Conservation (phyloP, 169 alveolate genomes). For the Cryptosporidium viatorum region DNA sequence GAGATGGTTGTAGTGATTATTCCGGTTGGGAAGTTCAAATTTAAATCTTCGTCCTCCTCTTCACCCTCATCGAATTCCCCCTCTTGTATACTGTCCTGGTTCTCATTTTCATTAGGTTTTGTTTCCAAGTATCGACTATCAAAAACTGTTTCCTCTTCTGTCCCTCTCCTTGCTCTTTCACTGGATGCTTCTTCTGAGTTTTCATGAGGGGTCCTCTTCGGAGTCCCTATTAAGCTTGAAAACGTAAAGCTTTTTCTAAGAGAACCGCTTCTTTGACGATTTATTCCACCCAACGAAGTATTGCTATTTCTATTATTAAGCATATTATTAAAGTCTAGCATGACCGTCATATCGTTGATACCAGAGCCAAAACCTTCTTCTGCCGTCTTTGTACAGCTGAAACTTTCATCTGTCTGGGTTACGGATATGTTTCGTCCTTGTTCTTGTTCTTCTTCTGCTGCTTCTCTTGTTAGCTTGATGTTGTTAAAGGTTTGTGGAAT, state of each 20-base stretch:
- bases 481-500: slow-evolving; percentile 30
- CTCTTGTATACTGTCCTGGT: neutral
- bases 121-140: neutral
- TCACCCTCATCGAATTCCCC: neutral
- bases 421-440: neutral
- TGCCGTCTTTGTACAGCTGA: neutral
- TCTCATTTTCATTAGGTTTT: neutral
- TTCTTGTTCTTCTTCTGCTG: neutral
- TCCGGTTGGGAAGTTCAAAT: slow-evolving; percentile 68
- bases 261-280: neutral
- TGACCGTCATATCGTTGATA: slow-evolving; percentile 64
- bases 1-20: slow-evolving; percentile 28
- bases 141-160: neutral
- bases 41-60: slow-evolving; percentile 57
- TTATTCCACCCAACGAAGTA: neutral
- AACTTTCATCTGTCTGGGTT: neutral
- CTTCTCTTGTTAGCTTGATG: neutral
- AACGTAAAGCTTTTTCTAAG: neutral
- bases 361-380: neutral
- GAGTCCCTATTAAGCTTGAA: neutral
- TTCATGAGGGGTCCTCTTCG: neutral
- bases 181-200: neutral
- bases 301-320: neutral
- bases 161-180: neutral
- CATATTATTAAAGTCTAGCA: slow-evolving; percentile 50